These are phyloP conservation scores for Rhodotorula diobovata DNA, from an alignment of 768 basidiomycete genomes.

Conservation along the genomic window DNA sequence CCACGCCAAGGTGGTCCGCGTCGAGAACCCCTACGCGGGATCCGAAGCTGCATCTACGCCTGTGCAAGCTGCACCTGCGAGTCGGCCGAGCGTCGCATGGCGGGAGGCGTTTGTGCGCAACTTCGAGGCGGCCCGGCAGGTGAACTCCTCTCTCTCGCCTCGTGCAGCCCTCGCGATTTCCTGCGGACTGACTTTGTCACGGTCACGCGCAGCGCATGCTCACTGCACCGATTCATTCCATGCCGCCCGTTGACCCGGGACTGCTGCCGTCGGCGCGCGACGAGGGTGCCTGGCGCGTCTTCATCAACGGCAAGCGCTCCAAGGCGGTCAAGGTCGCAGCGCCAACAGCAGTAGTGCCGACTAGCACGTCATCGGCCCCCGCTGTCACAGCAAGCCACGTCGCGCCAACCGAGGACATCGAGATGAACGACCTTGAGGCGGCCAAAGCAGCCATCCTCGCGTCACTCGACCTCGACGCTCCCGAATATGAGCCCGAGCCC, in stretches of 20 bases:
- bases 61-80: neutral
- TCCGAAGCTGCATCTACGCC: neutral
- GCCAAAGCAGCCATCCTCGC: slow-evolving; percentile 30
- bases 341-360: neutral
- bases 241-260: neutral
- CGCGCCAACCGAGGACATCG: neutral
- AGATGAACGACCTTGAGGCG: slow-evolving; percentile 16
- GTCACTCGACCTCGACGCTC: slow-evolving; percentile 24
- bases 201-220: slow-evolving; percentile 3
- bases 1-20: slow-evolving; percentile 26
- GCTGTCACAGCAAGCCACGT: no score
- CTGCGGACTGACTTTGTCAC: neutral
- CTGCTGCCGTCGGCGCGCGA: slow-evolving; percentile 12
- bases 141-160: neutral
- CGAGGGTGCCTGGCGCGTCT: slow-evolving; percentile 27
- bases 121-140: slow-evolving; percentile 19
- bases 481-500: neutral
- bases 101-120: slow-evolving; percentile 29
- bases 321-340: neutral
- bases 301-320: slow-evolving; percentile 32
- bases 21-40: slow-evolving; percentile 28
- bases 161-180: fast-evolving
- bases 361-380: no score
- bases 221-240: neutral
- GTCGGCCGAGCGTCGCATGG: slow-evolving; percentile 27